Percentiles rank a stretch among this genome's conserved stretches.
Evolutionary conservation across 495 filamentous ascomycete genomes (phyloP).

Genomic region (Neurospora hispaniola): DNA sequence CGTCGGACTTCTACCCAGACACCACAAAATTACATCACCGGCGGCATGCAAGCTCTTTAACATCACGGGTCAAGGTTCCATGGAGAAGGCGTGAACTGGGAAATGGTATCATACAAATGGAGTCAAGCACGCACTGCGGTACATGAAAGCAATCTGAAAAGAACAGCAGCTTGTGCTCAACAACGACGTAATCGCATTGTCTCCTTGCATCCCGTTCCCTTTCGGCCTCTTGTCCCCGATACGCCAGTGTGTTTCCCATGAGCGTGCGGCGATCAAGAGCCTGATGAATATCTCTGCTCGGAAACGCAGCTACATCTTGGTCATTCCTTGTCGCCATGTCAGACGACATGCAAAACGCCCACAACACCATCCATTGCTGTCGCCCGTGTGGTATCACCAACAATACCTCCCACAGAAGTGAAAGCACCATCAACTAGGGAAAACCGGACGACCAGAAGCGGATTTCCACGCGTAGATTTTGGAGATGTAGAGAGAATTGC

Average conservation of each 20-base stretch:
- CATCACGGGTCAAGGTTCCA: not conserved
- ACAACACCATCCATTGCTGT: constrained; percentile 14
- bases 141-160: not conserved
- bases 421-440: constrained; percentile 11
- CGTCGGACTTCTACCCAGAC: not conserved
- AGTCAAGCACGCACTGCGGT: not conserved
- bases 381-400: constrained; percentile 11
- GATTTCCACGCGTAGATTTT: constrained; percentile 20
- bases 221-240: not conserved
- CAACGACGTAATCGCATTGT: constrained; percentile 1
- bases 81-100: not conserved
- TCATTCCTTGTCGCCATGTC: constrained; percentile 8
- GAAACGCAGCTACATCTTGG: not conserved
- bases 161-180: not conserved
- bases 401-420: constrained; percentile 9
- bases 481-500: constrained; percentile 32
- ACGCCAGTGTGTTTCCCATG: too few species aligned
- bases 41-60: not conserved
- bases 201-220: not conserved
- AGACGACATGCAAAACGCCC: constrained; percentile 44
- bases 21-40: not conserved
- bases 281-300: not conserved
- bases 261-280: not conserved
- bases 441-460: constrained; percentile 9
- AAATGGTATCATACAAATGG: not conserved